Evolutionary conservation across 1,139 yeast species (phyloP), one percentile per base, ranked within the genome.

Genomic region (Zygoascus sp.): DNA sequence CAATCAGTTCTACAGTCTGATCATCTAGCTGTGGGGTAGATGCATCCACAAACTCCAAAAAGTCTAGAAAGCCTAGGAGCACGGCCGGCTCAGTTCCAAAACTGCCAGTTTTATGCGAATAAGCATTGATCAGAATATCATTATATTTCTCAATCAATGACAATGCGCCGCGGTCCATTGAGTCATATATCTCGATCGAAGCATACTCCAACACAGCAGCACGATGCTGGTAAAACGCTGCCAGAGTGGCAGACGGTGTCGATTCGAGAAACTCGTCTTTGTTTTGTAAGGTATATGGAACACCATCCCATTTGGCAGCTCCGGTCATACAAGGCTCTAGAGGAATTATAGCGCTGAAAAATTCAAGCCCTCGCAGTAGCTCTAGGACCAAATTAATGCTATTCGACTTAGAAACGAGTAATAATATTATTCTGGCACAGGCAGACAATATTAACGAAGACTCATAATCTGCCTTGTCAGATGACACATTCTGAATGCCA

Each of bases 101-200:
- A 4, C 42, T 36, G 8, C 44, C 44, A 40, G 27, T 39, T 20
- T 40, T 51, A 36, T 35, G 44, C 27, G 51, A 35, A 32, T 54
- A 38, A 11, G 45, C 53, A 50, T 77, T 69, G 52, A 81, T 75
- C 35, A 89, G 67, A 6, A 73, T 61, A 2, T 74, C 70, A 28
- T 81, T 68, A 54, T 83, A 83, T 21, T 73, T 69, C 20, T 74
- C 71, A 22, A 79, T 76, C 52, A 81, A 73, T 1, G 84, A 73
- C 1, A 76, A 64, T 0, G 87, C 76, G 1, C 80, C 79, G 25
- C 61, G 58, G 2, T 57, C 59, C 15, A 82, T 74, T n/a, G 80
- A 71, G 48, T 74, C 74, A 58, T 84, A 89, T 27, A 88, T 70
- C 54, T 87, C 94, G 49, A 83, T 66, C n/a, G 92, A 77, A 47